Conservation (phyloP, 2,329 filamentous ascomycete species). For the Aspergillus jensenii region DNA sequence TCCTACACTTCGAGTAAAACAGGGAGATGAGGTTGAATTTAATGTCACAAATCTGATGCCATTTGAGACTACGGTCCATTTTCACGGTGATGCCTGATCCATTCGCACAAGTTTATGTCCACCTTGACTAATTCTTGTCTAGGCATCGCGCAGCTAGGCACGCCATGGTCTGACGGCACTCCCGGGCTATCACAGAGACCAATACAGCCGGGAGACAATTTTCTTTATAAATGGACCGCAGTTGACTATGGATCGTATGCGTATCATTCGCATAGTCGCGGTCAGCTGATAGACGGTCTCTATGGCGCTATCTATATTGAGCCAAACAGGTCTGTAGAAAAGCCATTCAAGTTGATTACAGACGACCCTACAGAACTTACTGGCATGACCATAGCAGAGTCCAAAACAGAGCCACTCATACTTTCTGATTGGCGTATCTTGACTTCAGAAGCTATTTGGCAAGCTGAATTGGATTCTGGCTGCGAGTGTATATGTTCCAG, state of each 20-base stretch:
- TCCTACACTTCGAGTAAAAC: conserved; percentile 25
- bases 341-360: conserved; percentile 29
- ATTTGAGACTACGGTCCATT: conserved; percentile 31
- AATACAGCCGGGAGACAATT: conserved; percentile 51
- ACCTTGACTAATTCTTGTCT: neutral
- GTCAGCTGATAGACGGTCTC: conserved; percentile 61
- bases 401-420: conserved; percentile 48
- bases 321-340: conserved; percentile 23
- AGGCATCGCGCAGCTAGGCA: conserved; percentile 45
- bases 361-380: conserved; percentile 32
- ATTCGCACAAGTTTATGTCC: neutral
- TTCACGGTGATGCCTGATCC: conserved; percentile 24
- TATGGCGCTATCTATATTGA: conserved; percentile 57
- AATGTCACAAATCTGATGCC: conserved; percentile 29
- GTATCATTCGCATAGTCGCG: conserved; percentile 60
- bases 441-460: conserved; percentile 49
- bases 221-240: conserved; percentile 57
- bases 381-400: conserved; percentile 53
- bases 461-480: conserved; percentile 28
- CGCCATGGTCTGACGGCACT: conserved; percentile 62
- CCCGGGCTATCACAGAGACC: conserved; percentile 57
- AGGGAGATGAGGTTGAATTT: conserved; percentile 31
- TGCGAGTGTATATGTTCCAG: conserved; percentile 57
- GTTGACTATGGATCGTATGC: conserved; percentile 59
- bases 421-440: conserved; percentile 59